These are phyloP conservation scores for Saccharomycopsis sp. DNA, from an alignment of 805 yeast species.

Conservation along the genomic window DNA sequence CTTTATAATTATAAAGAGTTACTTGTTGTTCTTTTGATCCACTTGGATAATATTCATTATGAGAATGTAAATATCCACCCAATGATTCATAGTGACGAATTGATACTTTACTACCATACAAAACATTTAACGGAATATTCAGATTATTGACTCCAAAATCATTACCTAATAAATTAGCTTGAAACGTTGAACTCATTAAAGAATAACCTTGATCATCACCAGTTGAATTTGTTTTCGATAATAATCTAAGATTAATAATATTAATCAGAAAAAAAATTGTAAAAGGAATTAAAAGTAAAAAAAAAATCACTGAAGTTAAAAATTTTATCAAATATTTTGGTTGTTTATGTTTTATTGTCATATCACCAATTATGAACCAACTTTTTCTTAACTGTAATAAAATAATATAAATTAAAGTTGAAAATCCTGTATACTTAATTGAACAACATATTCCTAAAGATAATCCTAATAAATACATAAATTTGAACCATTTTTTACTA, in stretches of 20 bases:
- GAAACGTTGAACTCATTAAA: conserved; percentile 13
- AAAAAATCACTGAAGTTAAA: conserved; percentile 31
- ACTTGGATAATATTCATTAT: conserved; percentile 45
- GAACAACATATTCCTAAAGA: conserved; percentile 47
- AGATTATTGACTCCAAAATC: conserved; percentile 25
- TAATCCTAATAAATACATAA: conserved; percentile 38
- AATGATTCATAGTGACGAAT: conserved; percentile 34
- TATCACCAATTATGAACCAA: conserved; percentile 71
- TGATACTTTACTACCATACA: conserved; percentile 29
- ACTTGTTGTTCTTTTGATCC: conserved; percentile 76
- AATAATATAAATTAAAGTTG: conserved; percentile 58
- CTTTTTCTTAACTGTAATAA: conserved; percentile 35
- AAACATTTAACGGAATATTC: conserved; percentile 38
- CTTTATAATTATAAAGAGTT: conserved; percentile 53
- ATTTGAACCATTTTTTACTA: conserved; percentile 40
- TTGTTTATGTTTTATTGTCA: conserved; percentile 28
- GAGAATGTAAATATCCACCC: conserved; percentile 79
- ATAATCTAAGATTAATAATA: conserved; percentile 9
- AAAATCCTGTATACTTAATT: conserved; percentile 62
- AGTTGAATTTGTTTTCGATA: conserved; percentile 5
- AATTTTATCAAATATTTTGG: conserved; percentile 42
- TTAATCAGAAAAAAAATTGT: conserved; percentile 7
- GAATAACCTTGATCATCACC: conserved; percentile 24
- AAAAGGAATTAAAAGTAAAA: conserved; percentile 9
- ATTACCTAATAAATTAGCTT: conserved; percentile 11